Evolutionary conservation across 306 rosid species (phyloP).

Genomic region (Quercus agrifolia): DNA sequence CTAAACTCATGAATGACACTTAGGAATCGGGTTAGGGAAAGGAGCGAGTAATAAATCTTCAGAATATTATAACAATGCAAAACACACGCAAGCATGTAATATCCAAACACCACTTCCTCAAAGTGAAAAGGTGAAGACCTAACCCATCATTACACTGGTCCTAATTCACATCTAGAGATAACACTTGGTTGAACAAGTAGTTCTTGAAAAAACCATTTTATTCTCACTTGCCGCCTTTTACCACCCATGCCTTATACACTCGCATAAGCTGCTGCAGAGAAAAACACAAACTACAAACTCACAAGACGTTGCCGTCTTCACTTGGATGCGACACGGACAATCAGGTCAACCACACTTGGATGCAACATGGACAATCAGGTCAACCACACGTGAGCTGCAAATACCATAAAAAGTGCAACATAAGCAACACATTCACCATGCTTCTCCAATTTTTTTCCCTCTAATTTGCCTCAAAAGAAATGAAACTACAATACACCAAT

Average conservation of each 20-base stretch:
- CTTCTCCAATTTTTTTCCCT: too few relatives aligned
- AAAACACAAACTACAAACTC: neutral
- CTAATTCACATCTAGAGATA: neutral
- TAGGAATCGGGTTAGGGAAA: too few relatives aligned
- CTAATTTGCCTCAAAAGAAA: too few relatives aligned
- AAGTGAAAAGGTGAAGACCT: neutral
- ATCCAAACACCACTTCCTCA: neutral
- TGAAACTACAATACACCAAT: neutral
- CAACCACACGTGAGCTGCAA: constrained; percentile 70
- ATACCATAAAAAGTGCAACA: neutral
- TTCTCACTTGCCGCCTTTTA: neutral
- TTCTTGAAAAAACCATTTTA: neutral
- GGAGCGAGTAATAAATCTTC: neutral
- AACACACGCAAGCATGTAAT: neutral
- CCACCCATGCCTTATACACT: neutral
- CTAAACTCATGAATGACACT: too few relatives aligned
- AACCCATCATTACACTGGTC: neutral
- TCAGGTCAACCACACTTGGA: constrained; percentile 54
- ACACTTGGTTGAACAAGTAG: neutral
- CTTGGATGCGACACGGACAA: constrained; percentile 33
- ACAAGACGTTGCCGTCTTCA: constrained; percentile 1
- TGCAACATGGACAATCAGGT: constrained; percentile 48
- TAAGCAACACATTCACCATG: neutral
- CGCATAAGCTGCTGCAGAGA: neutral
- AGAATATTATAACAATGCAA: neutral